These are phyloP conservation scores for Rhodotorula sp. DNA, from an alignment of 1,284 basidiomycete species.

Conservation along the genomic window DNA sequence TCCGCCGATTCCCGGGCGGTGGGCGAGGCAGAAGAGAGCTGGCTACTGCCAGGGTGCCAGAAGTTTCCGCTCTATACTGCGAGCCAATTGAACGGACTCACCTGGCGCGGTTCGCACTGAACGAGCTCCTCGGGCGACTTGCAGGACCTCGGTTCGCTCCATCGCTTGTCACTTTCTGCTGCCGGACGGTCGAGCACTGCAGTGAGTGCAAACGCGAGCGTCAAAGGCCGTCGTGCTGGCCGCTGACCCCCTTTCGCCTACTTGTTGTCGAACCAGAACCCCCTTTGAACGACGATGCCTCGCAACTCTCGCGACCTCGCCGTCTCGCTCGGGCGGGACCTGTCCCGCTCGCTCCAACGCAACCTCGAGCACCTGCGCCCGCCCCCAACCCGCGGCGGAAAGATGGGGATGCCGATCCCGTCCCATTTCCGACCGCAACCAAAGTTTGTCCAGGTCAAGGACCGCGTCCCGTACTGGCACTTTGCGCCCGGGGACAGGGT, in stretches of 20 bases:
- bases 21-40: too few species aligned
- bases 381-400: slow-evolving; percentile 46
- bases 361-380: slow-evolving; percentile 48
- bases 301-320: slow-evolving; percentile 5
- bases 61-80: too few species aligned
- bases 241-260: background rate
- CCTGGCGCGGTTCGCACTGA: too few species aligned
- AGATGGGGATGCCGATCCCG: slow-evolving; percentile 45
- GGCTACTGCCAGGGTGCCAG: too few species aligned
- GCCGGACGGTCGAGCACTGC: too few species aligned
- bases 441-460: slow-evolving; percentile 50
- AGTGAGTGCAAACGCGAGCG: too few species aligned
- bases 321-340: slow-evolving; percentile 22
- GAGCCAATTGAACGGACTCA: too few species aligned
- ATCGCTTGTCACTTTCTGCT: too few species aligned
- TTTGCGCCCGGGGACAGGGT: slow-evolving; percentile 51
- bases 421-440: slow-evolving; percentile 46
- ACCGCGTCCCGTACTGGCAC: slow-evolving; percentile 52
- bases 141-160: background rate
- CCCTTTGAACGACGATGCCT: background rate
- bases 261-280: background rate
- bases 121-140: background rate
- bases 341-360: slow-evolving; percentile 43
- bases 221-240: too few species aligned
- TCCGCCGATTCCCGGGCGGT: too few species aligned